These are phyloP conservation scores for Trichomonas tenax DNA, from an alignment of 208 protist species.

Conservation along the genomic window DNA sequence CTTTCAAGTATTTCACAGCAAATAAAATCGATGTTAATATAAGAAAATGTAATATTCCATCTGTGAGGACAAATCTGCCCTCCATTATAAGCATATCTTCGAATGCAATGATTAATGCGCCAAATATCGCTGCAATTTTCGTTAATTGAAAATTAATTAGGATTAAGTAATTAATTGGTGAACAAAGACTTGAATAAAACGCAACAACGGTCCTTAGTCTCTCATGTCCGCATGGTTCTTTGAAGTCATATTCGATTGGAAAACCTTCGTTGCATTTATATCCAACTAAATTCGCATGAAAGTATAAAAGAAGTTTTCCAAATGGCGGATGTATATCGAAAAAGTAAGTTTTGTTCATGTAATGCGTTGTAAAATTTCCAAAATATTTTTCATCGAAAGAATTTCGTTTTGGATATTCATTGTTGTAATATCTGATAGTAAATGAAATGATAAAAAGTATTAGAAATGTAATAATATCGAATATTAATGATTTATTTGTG, in stretches of 20 bases:
- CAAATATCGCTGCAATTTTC: neutral
- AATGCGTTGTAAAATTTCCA: neutral
- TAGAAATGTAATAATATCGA: too few relatives aligned
- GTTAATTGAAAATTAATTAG: neutral
- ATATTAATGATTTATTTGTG: too few relatives aligned
- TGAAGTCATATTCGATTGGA: neutral
- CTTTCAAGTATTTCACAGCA: neutral
- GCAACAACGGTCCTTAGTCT: neutral
- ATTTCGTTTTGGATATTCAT: neutral
- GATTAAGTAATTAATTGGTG: neutral
- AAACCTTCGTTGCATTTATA: neutral
- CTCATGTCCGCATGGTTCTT: neutral
- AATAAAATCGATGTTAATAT: neutral
- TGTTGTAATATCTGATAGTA: neutral
- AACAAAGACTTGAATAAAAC: neutral
- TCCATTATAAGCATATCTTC: neutral
- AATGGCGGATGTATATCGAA: neutral
- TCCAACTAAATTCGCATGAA: neutral
- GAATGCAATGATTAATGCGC: neutral
- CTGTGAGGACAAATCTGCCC: neutral
- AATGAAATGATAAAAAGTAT: neutral
- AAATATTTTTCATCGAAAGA: neutral
- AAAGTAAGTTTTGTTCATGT: neutral
- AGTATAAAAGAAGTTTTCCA: neutral
- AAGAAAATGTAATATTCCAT: neutral